Percentiles rank a stretch among this genome's conserved stretches.
phyloP scores from a whole-genome alignment of 768 basidiomycete genomes.

The Suillus decipiens region DNA sequence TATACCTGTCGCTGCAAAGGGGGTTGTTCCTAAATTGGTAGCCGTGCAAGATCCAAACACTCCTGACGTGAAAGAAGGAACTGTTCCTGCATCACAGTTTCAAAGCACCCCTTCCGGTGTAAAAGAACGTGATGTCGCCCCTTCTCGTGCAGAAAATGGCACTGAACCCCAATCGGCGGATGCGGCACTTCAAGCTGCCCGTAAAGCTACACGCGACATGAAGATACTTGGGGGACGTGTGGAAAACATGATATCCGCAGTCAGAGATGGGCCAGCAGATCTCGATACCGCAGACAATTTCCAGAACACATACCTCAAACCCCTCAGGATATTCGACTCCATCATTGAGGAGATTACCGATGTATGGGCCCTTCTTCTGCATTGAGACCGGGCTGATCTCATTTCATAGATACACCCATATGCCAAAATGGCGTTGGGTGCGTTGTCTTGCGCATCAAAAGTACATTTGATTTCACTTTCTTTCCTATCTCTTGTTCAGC shows the following conservation, averaged over 20 bases:
- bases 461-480: neutral
- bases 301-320: constrained; percentile 3
- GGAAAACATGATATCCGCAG: neutral
- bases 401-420: constrained; percentile 10
- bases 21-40: neutral
- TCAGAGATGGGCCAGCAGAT: neutral
- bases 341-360: neutral
- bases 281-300: neutral
- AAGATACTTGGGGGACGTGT: neutral
- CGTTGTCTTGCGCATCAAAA: constrained; percentile 8
- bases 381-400: neutral
- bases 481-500: neutral
- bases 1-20: neutral
- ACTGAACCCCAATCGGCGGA: neutral
- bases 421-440: constrained; percentile 8
- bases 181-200: neutral
- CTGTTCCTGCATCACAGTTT: neutral
- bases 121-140: neutral
- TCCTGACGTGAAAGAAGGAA: neutral
- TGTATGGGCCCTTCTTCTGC: neutral
- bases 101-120: neutral
- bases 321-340: constrained; percentile 10
- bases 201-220: neutral
- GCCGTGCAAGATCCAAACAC: neutral
- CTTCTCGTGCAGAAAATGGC: neutral